phyloP scores from a whole-genome alignment of 129 eudicot genomes.

The Dittrichia graveolens region DNA sequence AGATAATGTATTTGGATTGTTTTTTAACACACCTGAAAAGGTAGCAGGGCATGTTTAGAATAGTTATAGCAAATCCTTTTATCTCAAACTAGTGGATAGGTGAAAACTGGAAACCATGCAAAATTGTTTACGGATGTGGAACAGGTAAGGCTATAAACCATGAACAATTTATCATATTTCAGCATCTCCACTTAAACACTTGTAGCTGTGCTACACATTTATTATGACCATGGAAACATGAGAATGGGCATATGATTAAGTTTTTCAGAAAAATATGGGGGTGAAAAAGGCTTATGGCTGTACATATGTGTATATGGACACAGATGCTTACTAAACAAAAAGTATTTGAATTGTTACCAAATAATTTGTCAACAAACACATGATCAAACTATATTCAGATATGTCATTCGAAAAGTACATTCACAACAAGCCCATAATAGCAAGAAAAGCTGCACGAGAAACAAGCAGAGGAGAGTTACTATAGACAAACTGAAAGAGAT shows the following conservation, averaged over 20 bases:
- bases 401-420: not conserved
- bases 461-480: not conserved
- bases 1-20: not conserved
- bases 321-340: too few species aligned
- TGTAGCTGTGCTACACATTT: too few species aligned
- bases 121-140: not conserved
- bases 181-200: not conserved
- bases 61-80: not conserved
- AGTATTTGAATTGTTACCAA: not conserved
- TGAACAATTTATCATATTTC: not conserved
- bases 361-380: not conserved
- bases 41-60: not conserved
- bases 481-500: too few species aligned
- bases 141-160: not conserved
- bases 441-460: not conserved
- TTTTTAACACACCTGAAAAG: not conserved
- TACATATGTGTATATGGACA: not conserved
- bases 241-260: not conserved
- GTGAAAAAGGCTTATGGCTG: not conserved
- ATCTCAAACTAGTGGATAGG: conserved; percentile 11
- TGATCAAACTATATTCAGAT: not conserved
- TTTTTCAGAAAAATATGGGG: not conserved
- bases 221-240: too few species aligned
- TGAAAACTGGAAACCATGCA: conserved; percentile 1
- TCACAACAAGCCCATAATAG: not conserved